Base-by-base conservation (phyloP, 2,329 filamentous ascomycete species). In the Aspergillus ustus region DNA sequence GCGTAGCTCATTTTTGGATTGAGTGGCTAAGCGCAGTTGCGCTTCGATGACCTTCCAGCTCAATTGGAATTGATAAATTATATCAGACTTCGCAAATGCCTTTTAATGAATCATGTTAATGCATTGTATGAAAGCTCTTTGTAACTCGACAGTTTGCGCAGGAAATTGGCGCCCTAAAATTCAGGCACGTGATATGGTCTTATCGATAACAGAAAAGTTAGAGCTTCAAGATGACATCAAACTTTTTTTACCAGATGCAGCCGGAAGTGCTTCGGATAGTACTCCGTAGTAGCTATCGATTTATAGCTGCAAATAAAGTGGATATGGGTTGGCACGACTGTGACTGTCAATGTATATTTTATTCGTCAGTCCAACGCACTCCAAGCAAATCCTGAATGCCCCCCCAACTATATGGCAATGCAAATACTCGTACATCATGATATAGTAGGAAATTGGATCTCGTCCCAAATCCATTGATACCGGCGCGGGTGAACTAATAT, bases 1-100 rank as follows among this genome's bases (percentile, higher is more conserved):
- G 65, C 62, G 57, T 66, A 63, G 52, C 72, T 75, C 73, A 76
- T 76, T 37, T 57, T 61, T 25, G 22, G 37, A n/a, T 4, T 22
- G 17, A 22, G 40, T 25, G 53, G 5, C 20, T 52, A 19, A 11
- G 37, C 40, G 53, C 22, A 22, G n/a, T 28, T 7, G 53, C 17
- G n/a, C n/a, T 44, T 34, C 5, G 4, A 20, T 7, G 17, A 15
- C 34, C 34, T 40, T 13, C 15, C 11, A 15, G 8, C 13, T 15
- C 34, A 13, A 40, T 13, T 13, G 13, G 1, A 2, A 25, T 25
- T 40, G 8, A 0, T 11, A 13, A 40, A 13, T 40, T 11, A 13
- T 25, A 13, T 40, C 34, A 40, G 15, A 40, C 1, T 2, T 40
- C 1, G 34, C 34, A 2, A 5, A 13, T 15, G 11, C 13, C 5